Evolutionary conservation across 2,329 filamentous ascomycete species (phyloP).

Genomic region (Anisogramma anomala): DNA sequence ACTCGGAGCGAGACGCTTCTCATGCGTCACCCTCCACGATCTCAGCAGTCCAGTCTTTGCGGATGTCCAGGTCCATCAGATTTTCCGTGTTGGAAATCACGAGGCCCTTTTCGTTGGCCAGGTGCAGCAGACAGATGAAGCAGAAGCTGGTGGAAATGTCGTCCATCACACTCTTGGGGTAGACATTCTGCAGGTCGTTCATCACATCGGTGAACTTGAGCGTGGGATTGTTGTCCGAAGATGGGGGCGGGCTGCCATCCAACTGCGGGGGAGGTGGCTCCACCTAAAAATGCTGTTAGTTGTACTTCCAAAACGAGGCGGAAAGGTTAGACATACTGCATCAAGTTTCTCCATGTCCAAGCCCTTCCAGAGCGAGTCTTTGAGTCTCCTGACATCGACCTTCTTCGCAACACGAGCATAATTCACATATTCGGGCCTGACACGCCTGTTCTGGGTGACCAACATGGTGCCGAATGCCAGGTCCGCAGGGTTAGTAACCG

Average conservation of each 20-base stretch:
- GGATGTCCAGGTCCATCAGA: constrained; percentile 48
- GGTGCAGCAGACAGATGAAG: constrained; percentile 84
- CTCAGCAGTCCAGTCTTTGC: constrained; percentile 51
- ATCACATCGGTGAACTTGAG: constrained; percentile 87
- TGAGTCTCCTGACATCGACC: constrained; percentile 56
- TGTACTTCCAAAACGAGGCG: neutral
- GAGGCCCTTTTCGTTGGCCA: constrained; percentile 88
- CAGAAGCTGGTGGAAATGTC: constrained; percentile 91
- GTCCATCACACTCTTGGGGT: constrained; percentile 72
- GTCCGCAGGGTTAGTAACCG: constrained; percentile 31
- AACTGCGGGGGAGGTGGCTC: constrained; percentile 26
- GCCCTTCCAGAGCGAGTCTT: constrained; percentile 60
- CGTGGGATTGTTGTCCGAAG: constrained; percentile 32
- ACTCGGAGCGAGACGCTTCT: neutral
- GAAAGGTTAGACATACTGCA: constrained; percentile 27
- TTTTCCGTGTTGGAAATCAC: constrained; percentile 55
- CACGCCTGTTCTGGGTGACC: constrained; percentile 51
- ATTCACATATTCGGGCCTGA: constrained; percentile 58
- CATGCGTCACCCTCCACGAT: constrained; percentile 29
- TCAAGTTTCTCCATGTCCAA: constrained; percentile 45
- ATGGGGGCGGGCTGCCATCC: constrained; percentile 18
- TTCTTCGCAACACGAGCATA: constrained; percentile 61
- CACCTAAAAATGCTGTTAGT: constrained; percentile 12
- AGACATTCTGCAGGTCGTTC: constrained; percentile 76
- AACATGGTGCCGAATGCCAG: constrained; percentile 54